Base-by-base conservation (phyloP, 2,329 filamentous ascomycete species). In the Hypoxylon sp. region DNA sequence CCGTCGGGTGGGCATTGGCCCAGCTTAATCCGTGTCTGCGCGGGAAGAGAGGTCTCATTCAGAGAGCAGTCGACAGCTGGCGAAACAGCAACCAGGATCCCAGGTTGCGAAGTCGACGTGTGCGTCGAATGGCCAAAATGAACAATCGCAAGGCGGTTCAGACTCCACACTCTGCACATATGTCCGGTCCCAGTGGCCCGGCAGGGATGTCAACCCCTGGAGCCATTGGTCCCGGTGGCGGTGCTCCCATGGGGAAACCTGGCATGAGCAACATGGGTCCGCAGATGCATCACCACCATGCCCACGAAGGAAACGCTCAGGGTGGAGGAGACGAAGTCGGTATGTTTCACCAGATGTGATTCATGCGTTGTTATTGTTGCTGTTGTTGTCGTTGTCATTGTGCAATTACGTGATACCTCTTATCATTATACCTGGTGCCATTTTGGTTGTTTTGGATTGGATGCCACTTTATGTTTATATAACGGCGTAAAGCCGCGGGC, bases 51-150 rank as follows among this genome's bases (percentile, higher is more conserved):
- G 96, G 96, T 6, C 86, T 99, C 67, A 99, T 99, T 74, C 96
- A 99, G 83, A 89, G 96, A 72, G 96, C 96, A 1, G 96, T 99
- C 48, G 96, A 99, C 81, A 98, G 94, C 83, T 98, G 96, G 96
- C 89, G 96, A 70, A 99, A 99, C 84, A 98, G 95, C 87, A 98
- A 98, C 82, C 94, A 97, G 83, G 96, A 99, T 76, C 93, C 94
- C 54, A 88, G 94, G 73, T 85, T 98, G 77, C 90, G 96, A 78
- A 98, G 95, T 81, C 88, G 96, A 80, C 88, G 96, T 75, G 96
- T 99, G 63, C 90, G 96, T 73, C 90, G 96, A 72, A 96, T 97
- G 93, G 94, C 94, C 62, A 99, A 99, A 86, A 93, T 98, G 83
- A 96, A 91, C 82, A 94, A 89, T 77, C 90, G 95, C 78, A 95